Conservation (phyloP, 208 protist species). For the Leishmania turanica region DNA sequence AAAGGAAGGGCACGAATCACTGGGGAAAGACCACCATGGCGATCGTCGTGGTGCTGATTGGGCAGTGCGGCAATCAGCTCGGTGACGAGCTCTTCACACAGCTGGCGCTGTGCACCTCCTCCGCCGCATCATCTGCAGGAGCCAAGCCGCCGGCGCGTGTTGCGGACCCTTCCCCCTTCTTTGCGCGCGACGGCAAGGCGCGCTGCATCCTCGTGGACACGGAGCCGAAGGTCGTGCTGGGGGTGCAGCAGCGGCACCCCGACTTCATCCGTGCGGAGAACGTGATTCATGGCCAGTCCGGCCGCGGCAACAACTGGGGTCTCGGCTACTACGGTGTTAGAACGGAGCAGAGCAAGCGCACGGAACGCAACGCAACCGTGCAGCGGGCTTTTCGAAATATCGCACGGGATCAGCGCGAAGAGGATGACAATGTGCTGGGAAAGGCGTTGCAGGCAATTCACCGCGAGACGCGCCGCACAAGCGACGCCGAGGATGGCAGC, state of each 20-base stretch:
- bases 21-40: conserved; percentile 38
- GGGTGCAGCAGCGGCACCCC: conserved; percentile 54
- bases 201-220: conserved; percentile 86
- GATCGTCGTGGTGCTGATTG: conserved; percentile 77
- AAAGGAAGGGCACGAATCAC: neutral
- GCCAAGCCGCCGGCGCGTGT: neutral
- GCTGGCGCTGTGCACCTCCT: conserved; percentile 40
- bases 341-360: conserved; percentile 42
- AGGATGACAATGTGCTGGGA: conserved; percentile 55
- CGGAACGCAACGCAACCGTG: conserved; percentile 40
- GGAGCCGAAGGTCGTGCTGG: conserved; percentile 87
- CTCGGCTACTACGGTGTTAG: conserved; percentile 83
- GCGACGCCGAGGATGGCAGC: conserved; percentile 26
- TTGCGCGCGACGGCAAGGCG: conserved; percentile 67
- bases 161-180: conserved; percentile 40
- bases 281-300: conserved; percentile 77
- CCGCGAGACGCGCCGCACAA: conserved; percentile 70
- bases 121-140: neutral
- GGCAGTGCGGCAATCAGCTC: conserved; percentile 91
- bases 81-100: conserved; percentile 84
- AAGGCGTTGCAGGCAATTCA: conserved; percentile 75
- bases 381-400: conserved; percentile 58
- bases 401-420: conserved; percentile 61
- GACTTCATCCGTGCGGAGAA: conserved; percentile 69
- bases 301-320: conserved; percentile 88